Conservation (phyloP, 768 basidiomycete genomes). For the Tremella mesenterica region DNA sequence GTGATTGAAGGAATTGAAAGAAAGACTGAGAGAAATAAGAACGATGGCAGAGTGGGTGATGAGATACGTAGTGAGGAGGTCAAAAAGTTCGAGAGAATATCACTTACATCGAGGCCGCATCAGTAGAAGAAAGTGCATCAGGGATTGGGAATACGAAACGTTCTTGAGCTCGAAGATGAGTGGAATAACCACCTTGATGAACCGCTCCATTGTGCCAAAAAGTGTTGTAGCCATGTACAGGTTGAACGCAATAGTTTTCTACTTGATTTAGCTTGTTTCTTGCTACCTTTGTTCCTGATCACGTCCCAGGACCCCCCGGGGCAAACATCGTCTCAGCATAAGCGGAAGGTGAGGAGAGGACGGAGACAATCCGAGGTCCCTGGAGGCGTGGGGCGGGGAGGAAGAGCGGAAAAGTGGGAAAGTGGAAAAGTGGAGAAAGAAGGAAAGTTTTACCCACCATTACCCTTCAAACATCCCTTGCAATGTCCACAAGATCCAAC, state of each 20-base stretch:
- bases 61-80: not conserved
- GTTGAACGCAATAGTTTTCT: constrained; percentile 37
- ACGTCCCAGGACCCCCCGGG: not conserved
- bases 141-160: constrained; percentile 59
- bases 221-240: constrained; percentile 42
- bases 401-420: too few relatives aligned
- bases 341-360: not conserved
- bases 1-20: not conserved
- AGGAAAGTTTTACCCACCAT: constrained; percentile 39
- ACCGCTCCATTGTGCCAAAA: constrained; percentile 43
- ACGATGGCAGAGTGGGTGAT: not conserved
- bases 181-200: constrained; percentile 51
- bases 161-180: constrained; percentile 47
- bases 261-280: constrained; percentile 1
- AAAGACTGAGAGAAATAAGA: not conserved
- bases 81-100: not conserved
- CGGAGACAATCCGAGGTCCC: not conserved
- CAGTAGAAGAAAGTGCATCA: constrained; percentile 49
- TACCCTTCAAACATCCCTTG: constrained; percentile 49
- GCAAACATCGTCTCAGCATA: not conserved
- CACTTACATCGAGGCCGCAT: constrained; percentile 54
- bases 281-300: too few relatives aligned
- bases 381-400: not conserved
- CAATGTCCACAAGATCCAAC: constrained; percentile 54
- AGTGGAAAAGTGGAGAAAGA: not conserved